Evolutionary conservation across 495 filamentous ascomycete species (phyloP), one percentile per base, ranked within the genome.

Genomic region (Penicillium fimorum): DNA sequence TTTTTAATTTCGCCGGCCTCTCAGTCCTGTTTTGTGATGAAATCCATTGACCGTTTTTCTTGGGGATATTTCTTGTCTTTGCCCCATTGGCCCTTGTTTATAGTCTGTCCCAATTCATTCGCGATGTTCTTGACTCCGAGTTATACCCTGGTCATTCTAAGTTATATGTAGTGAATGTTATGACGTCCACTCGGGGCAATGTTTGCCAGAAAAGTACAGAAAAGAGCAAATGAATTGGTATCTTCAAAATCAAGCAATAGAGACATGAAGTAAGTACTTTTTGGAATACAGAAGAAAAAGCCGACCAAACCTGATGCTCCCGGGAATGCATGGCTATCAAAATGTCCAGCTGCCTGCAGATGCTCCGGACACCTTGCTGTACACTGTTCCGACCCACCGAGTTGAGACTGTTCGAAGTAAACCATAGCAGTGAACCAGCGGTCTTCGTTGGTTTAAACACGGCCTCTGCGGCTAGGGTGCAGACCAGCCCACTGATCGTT

Each of bases 401-500:
- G 24, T 17, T 3, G 24, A 22, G 24, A 37, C 29, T n/a, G 12
- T 37, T 41, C 6, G 4, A 50, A 38, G 7, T 50, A n/a, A 11
- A 13, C 32, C n/a, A 47, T 20, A 17, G 5, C 5, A 35, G 43
- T n/a, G 40, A 44, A 38, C 5, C 33, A 47, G 35, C 44, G 15
- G 27, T n/a, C 50, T 47, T 62, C 10, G n/a, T 20, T 30, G 37
- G 20, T 71, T 40, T 59, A 65, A 64, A 88, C 74, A 48, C 71
- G 71, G n/a, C 58, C 66, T 63, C 80, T 72, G 25, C 84, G 75
- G 63, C 84, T 87, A 3, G 85, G 84, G 67, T 87, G 85, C 12
- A 87, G 68, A 45, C 73, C 72, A 37, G 74, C 73, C 57, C 50
- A 77, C 51, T 75, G 68, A 13, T 76, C 70, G 15, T 38, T n/a